phyloP scores from a whole-genome alignment of 148 eudicot genomes.

The Tetragonia tetragonoides region DNA sequence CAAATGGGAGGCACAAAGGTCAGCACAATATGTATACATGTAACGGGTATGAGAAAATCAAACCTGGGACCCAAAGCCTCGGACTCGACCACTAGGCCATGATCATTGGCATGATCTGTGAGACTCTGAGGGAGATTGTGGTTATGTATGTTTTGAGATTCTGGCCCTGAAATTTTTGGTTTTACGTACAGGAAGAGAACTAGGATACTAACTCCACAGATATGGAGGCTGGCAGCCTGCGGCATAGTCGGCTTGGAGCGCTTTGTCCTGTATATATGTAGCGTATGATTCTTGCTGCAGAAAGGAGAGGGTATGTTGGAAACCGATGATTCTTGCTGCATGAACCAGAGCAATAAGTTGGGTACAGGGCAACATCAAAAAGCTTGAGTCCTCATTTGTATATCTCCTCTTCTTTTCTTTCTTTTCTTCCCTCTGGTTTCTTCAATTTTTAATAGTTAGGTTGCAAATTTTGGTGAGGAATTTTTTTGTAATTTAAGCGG shows the following conservation, averaged over 20 bases:
- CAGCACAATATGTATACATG: too few species aligned
- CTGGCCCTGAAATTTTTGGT: neutral
- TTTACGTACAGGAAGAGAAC: conserved; percentile 20
- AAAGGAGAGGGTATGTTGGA: conserved; percentile 28
- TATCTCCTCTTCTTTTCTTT: neutral
- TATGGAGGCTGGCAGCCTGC: neutral
- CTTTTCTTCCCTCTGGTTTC: neutral
- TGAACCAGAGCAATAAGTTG: conserved; percentile 24
- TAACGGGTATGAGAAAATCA: too few species aligned
- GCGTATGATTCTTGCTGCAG: conserved; percentile 25
- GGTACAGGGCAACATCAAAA: conserved; percentile 14
- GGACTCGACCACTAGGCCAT: too few species aligned
- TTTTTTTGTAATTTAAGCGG: conserved; percentile 25
- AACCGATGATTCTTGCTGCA: conserved; percentile 34
- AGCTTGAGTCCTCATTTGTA: conserved; percentile 12
- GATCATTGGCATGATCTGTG: neutral
- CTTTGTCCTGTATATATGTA: conserved; percentile 23
- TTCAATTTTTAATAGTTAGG: conserved; percentile 22
- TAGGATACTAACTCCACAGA: neutral
- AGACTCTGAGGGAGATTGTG: neutral
- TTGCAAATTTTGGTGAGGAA: conserved; percentile 26
- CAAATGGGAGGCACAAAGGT: too few species aligned
- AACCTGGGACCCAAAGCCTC: too few species aligned
- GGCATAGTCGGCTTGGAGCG: neutral
- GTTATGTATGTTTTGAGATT: neutral